Base-by-base conservation (phyloP, 2,329 filamentous ascomycete genomes). In the Leptographium radiaticola region DNA sequence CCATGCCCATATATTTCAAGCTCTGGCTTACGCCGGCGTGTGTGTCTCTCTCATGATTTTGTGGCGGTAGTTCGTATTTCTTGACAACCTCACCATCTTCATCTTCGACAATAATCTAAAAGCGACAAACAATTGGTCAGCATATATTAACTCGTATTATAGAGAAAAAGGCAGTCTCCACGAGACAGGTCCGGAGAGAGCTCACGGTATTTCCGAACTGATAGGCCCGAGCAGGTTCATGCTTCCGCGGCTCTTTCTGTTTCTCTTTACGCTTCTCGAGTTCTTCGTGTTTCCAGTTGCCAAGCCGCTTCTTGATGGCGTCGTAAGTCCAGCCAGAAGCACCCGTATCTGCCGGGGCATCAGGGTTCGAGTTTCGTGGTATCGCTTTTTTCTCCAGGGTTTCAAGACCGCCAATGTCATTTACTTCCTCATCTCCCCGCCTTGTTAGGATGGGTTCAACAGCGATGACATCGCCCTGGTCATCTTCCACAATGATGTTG, bases 51-150 rank as follows among this genome's bases (percentile, higher is more conserved):
- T 73, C 71, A 0, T 60, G 57, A 58, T 75, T 79, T 31, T 78
- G 68, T 0, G 75, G 70, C 1, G 85, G 83, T 33, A 91, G 76
- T 58, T 90, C 83, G 64, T 89, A 90, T 54, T 87, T 83, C 71
- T 90, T 90, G 65, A 94, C 79, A 36, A 94, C 88, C 65, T 94
- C 88, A 45, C 87, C 87, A 61, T 90, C 60, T 66, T 87, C 85
- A 58, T 94, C 87, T 69, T 94, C 87, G 16, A 94, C 86, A 64
- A 94, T 91, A 59, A 94, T 88, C 71, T 52, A 13, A 18, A 43
- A 33, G 43, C 13, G 15, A 15, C 7, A 12, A 25, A 15, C 11
- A 25, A 25, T 42, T 20, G 18, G 44, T 34, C 20, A 31, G 12
- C 43, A 44, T 36, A 6, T 9, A 39, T n/a, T 2, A 11, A n/a